A percentile compares a stretch with the other conserved stretches of the same genome.
phyloP scores from a whole-genome alignment of 139 green algal genomes.

The Chlamydomonas urium region DNA sequence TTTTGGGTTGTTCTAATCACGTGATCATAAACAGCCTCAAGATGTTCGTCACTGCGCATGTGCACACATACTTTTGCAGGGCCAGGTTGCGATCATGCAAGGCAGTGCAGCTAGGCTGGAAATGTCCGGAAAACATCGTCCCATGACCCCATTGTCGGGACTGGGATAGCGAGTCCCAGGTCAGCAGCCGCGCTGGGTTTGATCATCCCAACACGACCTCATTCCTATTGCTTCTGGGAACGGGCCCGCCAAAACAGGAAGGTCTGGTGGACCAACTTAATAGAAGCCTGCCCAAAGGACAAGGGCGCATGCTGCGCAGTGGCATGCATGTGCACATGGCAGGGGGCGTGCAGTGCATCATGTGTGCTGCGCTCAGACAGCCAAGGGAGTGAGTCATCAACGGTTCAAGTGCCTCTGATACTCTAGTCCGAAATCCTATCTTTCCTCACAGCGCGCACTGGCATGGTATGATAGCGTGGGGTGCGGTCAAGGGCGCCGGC shows the following conservation, averaged over 20 bases:
- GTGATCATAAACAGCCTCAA: slow-evolving; percentile 45
- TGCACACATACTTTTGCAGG: not conserved
- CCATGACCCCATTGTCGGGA: too few species aligned
- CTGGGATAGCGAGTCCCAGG: slow-evolving; percentile 37
- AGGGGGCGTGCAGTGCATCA: not conserved
- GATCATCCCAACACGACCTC: slow-evolving; percentile 20
- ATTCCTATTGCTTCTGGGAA: slow-evolving; percentile 39
- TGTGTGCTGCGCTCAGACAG: slow-evolving; percentile 63
- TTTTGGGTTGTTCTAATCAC: slow-evolving; percentile 32
- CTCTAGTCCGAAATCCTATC: slow-evolving; percentile 74
- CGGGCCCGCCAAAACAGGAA: slow-evolving; percentile 25
- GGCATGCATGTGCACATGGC: not conserved
- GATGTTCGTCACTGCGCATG: slow-evolving; percentile 29
- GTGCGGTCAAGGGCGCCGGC: too few species aligned
- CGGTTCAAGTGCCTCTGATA: slow-evolving; percentile 63
- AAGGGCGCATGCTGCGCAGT: too few species aligned
- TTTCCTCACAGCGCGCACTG: slow-evolving; percentile 45
- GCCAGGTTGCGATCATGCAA: not conserved
- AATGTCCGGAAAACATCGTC: slow-evolving; percentile 40
- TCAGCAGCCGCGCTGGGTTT: slow-evolving; percentile 4
- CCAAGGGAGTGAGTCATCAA: slow-evolving; percentile 76
- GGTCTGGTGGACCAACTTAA: slow-evolving; percentile 61
- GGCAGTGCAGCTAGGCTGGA: not conserved
- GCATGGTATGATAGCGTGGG: not conserved
- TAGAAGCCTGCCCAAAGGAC: slow-evolving; percentile 68